Percentiles rank a stretch among this genome's conserved stretches.
Conservation (phyloP, 2,329 filamentous ascomycete genomes). For the Apiospora malaysiana region DNA sequence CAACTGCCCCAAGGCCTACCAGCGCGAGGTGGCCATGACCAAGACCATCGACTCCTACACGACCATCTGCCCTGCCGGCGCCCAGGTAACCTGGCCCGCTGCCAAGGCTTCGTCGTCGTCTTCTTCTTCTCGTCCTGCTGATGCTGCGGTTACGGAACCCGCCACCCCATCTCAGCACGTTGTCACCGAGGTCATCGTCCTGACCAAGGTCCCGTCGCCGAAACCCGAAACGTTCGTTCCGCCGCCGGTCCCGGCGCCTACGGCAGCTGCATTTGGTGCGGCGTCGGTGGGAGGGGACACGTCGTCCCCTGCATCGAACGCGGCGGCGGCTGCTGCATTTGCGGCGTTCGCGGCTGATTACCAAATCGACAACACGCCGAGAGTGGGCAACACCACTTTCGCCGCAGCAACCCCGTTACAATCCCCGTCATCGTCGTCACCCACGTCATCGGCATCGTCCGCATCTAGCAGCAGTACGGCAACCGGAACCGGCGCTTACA, state of each 20-base stretch:
- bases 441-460: neutral
- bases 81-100: neutral
- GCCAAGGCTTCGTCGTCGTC: neutral
- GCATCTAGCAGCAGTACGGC: neutral
- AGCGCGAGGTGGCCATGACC: conserved; percentile 40
- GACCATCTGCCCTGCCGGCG: conserved; percentile 35
- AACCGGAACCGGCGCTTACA: neutral
- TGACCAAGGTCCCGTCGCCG: neutral
- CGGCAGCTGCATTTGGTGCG: neutral
- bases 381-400: neutral
- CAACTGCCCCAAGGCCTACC: conserved; percentile 48
- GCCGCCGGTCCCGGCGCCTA: neutral
- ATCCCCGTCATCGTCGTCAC: neutral
- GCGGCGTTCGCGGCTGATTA: neutral
- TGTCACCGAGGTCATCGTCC: neutral
- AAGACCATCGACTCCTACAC: conserved; percentile 38
- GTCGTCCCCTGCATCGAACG: neutral
- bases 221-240: neutral
- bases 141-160: neutral
- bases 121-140: neutral
- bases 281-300: neutral
- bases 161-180: neutral
- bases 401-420: neutral
- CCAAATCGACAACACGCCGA: neutral
- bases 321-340: neutral